These are phyloP conservation scores for Fusarium redolens DNA, from an alignment of 2,329 filamentous ascomycete genomes.

Conservation along the genomic window DNA sequence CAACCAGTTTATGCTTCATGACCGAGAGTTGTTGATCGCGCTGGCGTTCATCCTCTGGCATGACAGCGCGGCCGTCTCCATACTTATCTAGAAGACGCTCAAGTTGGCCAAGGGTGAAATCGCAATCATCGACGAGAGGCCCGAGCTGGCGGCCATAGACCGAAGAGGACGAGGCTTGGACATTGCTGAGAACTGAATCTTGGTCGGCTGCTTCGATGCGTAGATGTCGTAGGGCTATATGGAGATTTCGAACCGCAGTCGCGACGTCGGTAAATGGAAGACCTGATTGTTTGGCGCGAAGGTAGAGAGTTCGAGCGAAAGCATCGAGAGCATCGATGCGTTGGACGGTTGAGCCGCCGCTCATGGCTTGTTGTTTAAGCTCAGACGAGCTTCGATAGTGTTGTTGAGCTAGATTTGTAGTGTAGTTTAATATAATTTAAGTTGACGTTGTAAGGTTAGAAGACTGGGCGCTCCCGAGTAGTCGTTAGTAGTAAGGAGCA, in stretches of 20 bases:
- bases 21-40: conserved; percentile 55
- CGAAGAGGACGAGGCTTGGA: conserved; percentile 49
- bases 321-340: conserved; percentile 67
- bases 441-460: background rate
- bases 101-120: conserved; percentile 66
- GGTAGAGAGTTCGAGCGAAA: conserved; percentile 66
- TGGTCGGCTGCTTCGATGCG: conserved; percentile 67
- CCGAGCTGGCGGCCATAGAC: conserved; percentile 62
- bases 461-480: background rate
- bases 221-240: conserved; percentile 67
- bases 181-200: conserved; percentile 64
- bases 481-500: conserved; percentile 2
- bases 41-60: conserved; percentile 46
- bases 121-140: conserved; percentile 65
- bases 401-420: background rate
- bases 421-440: background rate
- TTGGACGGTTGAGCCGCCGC: conserved; percentile 49
- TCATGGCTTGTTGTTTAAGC: conserved; percentile 45
- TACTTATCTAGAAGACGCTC: conserved; percentile 64
- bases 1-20: conserved; percentile 59
- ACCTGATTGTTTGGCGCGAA: conserved; percentile 59
- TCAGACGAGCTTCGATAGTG: conserved; percentile 20
- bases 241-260: conserved; percentile 62
- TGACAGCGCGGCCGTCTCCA: conserved; percentile 43
- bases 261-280: conserved; percentile 63